Evolutionary conservation across 495 filamentous ascomycete genomes (phyloP).

Genomic region (Xylaria castorea): DNA sequence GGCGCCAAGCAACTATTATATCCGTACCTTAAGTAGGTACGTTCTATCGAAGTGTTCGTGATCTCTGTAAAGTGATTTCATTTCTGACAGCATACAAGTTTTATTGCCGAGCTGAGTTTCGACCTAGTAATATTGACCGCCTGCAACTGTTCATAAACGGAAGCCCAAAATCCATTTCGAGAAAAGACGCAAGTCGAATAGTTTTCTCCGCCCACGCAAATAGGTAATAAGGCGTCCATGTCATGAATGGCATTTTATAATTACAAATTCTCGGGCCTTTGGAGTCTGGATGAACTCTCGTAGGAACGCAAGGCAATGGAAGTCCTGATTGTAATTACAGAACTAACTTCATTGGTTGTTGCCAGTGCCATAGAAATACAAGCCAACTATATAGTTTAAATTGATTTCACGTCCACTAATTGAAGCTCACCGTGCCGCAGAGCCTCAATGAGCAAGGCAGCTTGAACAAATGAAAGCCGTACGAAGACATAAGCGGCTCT

Average conservation of each 20-base stretch:
- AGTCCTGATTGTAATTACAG: no score
- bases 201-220: neutral
- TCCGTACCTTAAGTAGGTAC: neutral
- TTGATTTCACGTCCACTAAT: neutral
- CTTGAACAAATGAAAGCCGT: neutral
- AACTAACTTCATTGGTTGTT: no score
- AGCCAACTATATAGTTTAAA: neutral
- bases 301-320: neutral
- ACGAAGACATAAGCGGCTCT: neutral
- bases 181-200: neutral
- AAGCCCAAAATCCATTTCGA: neutral
- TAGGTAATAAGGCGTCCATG: neutral
- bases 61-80: neutral
- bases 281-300: neutral
- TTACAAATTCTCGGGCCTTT: neutral
- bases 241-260: neutral
- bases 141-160: neutral
- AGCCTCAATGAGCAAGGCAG: neutral
- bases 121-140: neutral
- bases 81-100: neutral
- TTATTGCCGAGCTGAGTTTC: neutral
- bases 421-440: neutral
- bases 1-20: slow-evolving; percentile 15
- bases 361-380: neutral
- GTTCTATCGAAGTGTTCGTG: neutral